Conservation (phyloP, 2,329 filamentous ascomycete genomes). For the Talaromyces sp. region DNA sequence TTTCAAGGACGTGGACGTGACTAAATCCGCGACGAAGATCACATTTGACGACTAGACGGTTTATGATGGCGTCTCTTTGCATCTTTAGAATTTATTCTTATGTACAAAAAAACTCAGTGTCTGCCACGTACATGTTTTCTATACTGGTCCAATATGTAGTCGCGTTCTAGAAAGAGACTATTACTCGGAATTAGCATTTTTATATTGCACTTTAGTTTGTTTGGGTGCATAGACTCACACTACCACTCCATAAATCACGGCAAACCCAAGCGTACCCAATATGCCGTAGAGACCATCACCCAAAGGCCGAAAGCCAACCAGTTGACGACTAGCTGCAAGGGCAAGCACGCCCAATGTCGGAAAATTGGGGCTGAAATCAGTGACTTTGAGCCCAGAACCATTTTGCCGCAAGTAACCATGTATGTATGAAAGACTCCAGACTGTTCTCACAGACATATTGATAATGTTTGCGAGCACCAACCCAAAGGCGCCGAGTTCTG, state of each 20-base stretch:
- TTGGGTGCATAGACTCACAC: constrained; percentile 54
- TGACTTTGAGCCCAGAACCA: constrained; percentile 42
- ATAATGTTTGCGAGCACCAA: constrained; percentile 82
- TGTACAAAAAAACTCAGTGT: constrained; percentile 5
- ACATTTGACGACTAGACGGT: constrained; percentile 65
- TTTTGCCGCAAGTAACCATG: constrained; percentile 56
- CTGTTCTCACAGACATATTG: constrained; percentile 82
- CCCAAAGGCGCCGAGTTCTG: constrained; percentile 70
- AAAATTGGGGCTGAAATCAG: constrained; percentile 45
- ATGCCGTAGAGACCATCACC: constrained; percentile 25
- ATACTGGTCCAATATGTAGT: constrained; percentile 28
- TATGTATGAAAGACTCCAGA: constrained; percentile 77
- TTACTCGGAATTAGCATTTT: constrained; percentile 20
- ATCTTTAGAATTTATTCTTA: neutral
- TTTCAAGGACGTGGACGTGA: constrained; percentile 83
- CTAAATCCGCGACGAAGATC: constrained; percentile 84
- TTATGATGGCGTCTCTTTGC: constrained; percentile 23
- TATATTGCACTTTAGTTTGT: neutral
- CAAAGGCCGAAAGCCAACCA: constrained; percentile 24
- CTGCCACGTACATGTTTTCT: constrained; percentile 6
- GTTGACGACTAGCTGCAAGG: constrained; percentile 44
- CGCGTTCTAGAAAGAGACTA: constrained; percentile 37
- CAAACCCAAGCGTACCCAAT: constrained; percentile 49
- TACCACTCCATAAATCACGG: constrained; percentile 51
- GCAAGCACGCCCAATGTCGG: constrained; percentile 45